Evolutionary conservation across 495 filamentous ascomycete genomes (phyloP), one percentile per base, ranked within the genome.

Genomic region (Aspergillus nidulans): DNA sequence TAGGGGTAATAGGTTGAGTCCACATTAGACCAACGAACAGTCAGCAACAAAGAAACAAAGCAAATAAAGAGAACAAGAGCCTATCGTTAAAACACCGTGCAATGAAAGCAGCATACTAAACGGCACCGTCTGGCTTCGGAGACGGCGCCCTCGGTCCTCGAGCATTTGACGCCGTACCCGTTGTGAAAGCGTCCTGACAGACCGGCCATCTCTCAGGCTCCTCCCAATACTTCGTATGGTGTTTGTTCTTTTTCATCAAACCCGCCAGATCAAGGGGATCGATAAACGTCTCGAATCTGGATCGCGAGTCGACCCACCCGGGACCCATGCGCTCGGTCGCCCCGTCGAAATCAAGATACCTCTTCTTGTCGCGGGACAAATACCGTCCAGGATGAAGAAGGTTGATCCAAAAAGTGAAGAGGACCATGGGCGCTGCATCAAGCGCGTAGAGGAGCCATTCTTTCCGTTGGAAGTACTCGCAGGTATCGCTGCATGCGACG

Each of bases 381-480:
- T 56, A 64, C 2, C 56, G 60, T 18, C 69, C 69, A 16, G 71
- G 69, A 53, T 73, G 71, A 19, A 73, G 53, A 15, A 68, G 0
- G 25, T 73, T 74, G 30, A 74, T 48, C 70, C 71, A 74, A 45
- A 58, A 68, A 8, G 71, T 71, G 44, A 71, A 74, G 0, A 74
- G 50, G 8, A 70, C 59, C 70, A 74, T 74, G 0, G 67, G 69
- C 3, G 62, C 70, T 8, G 71, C 62, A 51, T 73, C 70, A 36
- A 75, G 69, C 16, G 63, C 67, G 51, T 71, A 75, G 1, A 75
- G 49, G n/a, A 67, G 70, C 69, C 71, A 75, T 38, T 75, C 71
- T 12, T 70, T 55, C 23, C 59, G 63, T 6, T 71, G 59, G 23
- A 71, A 61, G 1, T 63, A 36, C 13, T 64, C 55, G 49, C 69